These are phyloP conservation scores for Cyberlindnera mrakii DNA, from an alignment of 805 yeast species.

Conservation along the genomic window DNA sequence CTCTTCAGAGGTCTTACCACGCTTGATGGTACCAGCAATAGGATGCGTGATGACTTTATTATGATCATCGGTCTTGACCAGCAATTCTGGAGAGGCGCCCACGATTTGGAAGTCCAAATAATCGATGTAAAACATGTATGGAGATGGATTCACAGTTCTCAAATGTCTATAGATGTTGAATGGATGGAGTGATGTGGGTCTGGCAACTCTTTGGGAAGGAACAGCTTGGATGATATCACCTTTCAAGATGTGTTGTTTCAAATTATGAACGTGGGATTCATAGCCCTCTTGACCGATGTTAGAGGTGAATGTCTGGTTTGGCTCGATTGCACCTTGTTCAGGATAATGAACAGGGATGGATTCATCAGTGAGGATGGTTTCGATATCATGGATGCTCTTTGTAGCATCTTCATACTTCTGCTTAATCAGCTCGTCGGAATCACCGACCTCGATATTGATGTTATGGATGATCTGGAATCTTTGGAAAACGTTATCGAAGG, in stretches of 20 bases:
- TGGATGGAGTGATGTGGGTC: slow-evolving; percentile 94
- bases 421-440: slow-evolving; percentile 27
- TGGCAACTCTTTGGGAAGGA: slow-evolving; percentile 93
- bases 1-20: slow-evolving; percentile 89
- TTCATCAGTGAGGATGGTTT: slow-evolving; percentile 40
- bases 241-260: slow-evolving; percentile 75
- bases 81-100: slow-evolving; percentile 95
- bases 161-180: slow-evolving; percentile 93
- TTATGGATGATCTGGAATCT: slow-evolving; percentile 88
- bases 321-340: slow-evolving; percentile 64
- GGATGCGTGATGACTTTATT: slow-evolving; percentile 89
- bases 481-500: slow-evolving; percentile 91
- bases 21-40: slow-evolving; percentile 90
- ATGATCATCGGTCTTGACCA: slow-evolving; percentile 72
- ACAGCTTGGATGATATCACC: slow-evolving; percentile 98
- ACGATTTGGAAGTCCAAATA: slow-evolving; percentile 88
- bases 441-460: slow-evolving; percentile 40
- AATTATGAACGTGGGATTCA: slow-evolving; percentile 66
- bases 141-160: slow-evolving; percentile 95
- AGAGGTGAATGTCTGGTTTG: slow-evolving; percentile 68
- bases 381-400: slow-evolving; percentile 51
- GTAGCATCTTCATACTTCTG: slow-evolving; percentile 49
- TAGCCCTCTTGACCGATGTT: slow-evolving; percentile 94
- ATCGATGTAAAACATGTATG: slow-evolving; percentile 92
- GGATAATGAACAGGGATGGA: slow-evolving; percentile 51